Evolutionary conservation across 2,329 filamentous ascomycete species (phyloP).

Genomic region (Macrophomina phaseolina): DNA sequence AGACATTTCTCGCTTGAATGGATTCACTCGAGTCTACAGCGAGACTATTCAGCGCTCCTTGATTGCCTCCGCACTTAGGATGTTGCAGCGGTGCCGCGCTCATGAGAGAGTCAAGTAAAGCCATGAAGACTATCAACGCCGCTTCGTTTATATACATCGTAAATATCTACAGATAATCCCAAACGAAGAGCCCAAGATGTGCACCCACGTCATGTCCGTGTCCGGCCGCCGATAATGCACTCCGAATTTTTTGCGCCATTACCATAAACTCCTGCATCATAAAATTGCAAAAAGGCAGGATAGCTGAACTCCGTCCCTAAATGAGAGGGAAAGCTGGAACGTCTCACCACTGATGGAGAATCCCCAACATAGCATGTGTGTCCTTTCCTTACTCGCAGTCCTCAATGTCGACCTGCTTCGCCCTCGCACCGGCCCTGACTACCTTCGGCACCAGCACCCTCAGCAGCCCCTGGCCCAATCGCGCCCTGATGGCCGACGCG

Average conservation of each 20-base stretch:
- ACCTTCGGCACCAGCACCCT: slow-evolving; percentile 29
- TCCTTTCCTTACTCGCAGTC: slow-evolving; percentile 7
- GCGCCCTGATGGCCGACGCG: slow-evolving; percentile 23
- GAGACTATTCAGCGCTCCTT: no score
- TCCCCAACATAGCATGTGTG: background rate
- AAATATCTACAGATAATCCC: slow-evolving; percentile 7
- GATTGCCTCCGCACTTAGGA: no score
- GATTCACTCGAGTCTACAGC: no score
- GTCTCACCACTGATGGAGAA: background rate
- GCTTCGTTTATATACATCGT: slow-evolving; percentile 3
- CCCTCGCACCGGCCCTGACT: background rate
- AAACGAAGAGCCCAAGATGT: background rate
- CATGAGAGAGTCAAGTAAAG: background rate
- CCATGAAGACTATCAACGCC: background rate
- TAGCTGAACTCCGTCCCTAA: background rate
- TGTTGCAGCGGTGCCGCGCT: background rate
- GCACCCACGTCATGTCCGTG: background rate
- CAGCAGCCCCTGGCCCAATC: slow-evolving; percentile 27
- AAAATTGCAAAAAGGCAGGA: background rate
- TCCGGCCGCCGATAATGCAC: slow-evolving; percentile 8
- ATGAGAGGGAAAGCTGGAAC: background rate
- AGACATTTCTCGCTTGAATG: no score
- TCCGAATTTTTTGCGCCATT: slow-evolving; percentile 2
- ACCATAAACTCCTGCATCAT: background rate
- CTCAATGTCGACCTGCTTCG: slow-evolving; percentile 22